Evolutionary conservation across 176 grass and related monocot genomes (phyloP), one percentile per base, ranked within the genome.

Genomic region (Cenchrus purpureus): DNA sequence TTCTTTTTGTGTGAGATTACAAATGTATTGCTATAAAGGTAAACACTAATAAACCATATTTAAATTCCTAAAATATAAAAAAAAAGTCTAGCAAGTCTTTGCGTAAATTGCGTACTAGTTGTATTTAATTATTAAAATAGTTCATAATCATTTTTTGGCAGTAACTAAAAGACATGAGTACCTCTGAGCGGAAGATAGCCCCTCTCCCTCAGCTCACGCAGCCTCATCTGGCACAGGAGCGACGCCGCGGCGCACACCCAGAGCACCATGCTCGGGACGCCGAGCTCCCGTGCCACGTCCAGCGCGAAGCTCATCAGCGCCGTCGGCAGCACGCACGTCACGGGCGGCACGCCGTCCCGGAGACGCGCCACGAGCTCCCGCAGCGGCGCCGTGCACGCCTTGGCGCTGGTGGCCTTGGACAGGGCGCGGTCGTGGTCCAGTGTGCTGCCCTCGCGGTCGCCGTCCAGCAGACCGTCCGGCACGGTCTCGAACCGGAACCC

Each of bases 111-210:
- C 22, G 22, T 34, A 34, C 34, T 34, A 34, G 34, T 48, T 10
- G 1, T 48, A 56, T 6, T 56, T 56, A 17, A 11, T 10, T 51
- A 34, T 51, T 10, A 51, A 51, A 51, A 25, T 34, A 1, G 22
- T 51, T 3, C 34, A 34, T 34, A 34, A 34, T 34, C 34, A 34
- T 34, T 34, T 34, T 34, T 25, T 25, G 34, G 34, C 34, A 34
- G 34, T 34, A 34, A 34, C 3, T 34, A 34, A 25, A 25, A 25
- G 11, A 51, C 1, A 1, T 10, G 50, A 9, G 6, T 54, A 89
- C 68, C 87, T 85, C 82, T 77, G 54, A 86, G 83, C 12, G 83
- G 88, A 1, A 85, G 4, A 32, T 86, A 90, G n/a, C 83, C 78
- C 57, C 83, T 81, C 5, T 85, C 64, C 63, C 17, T 34, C 44